phyloP scores from a whole-genome alignment of 1,139 yeast species.

The Suhomyces bokatorum region DNA sequence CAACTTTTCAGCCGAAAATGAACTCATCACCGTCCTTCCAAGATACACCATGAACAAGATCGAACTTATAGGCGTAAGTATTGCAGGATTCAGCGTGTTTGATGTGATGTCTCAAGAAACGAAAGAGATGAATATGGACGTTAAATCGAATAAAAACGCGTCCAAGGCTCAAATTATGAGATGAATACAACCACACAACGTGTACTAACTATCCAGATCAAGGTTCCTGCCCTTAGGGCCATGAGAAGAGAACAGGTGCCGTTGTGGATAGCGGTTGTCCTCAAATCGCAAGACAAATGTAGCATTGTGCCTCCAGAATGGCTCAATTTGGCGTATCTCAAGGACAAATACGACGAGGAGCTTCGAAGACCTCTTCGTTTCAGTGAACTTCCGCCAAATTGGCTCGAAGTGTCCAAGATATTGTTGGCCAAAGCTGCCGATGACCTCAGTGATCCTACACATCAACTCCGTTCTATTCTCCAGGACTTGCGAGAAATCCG shows the following conservation, averaged over 20 bases:
- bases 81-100: not conserved
- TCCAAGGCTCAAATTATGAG: not conserved
- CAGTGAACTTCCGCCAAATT: conserved; percentile 76
- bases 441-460: conserved; percentile 68
- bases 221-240: conserved; percentile 58
- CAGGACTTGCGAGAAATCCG: conserved; percentile 87
- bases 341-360: conserved; percentile 68
- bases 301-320: conserved; percentile 85
- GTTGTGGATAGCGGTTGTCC: conserved; percentile 81
- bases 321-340: conserved; percentile 64
- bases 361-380: conserved; percentile 57
- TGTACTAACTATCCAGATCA: conserved; percentile 28
- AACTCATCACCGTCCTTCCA: conserved; percentile 69
- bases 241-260: conserved; percentile 75
- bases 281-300: conserved; percentile 84
- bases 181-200: too few relatives aligned
- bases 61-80: conserved; percentile 60
- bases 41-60: conserved; percentile 66
- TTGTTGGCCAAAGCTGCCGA: conserved; percentile 69
- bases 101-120: not conserved
- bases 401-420: conserved; percentile 80
- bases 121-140: not conserved
- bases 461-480: conserved; percentile 62
- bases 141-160: not conserved
- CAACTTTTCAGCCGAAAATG: conserved; percentile 83